Percentiles rank a stretch among this genome's conserved stretches.
Conservation (phyloP, 2,329 filamentous ascomycete species). For the Phialophora verrucosa region DNA sequence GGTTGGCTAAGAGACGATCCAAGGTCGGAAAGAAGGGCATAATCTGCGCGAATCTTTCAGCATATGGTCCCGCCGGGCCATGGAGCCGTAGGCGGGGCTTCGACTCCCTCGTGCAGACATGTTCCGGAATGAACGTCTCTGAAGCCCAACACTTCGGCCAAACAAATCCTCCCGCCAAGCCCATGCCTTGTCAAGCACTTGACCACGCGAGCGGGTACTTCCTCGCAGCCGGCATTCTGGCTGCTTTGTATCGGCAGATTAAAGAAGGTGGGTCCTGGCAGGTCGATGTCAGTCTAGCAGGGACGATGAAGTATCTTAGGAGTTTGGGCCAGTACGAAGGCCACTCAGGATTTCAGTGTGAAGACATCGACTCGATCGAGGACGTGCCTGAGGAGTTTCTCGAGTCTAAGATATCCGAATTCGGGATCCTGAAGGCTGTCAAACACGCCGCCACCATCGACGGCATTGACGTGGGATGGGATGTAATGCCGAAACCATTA, state of each 20-base stretch:
- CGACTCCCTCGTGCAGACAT: slow-evolving; percentile 63
- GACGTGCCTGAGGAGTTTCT: slow-evolving; percentile 47
- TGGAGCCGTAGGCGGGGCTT: slow-evolving; percentile 58
- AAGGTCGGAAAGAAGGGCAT: slow-evolving; percentile 45
- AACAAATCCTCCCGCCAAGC: slow-evolving; percentile 46
- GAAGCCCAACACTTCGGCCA: slow-evolving; percentile 55
- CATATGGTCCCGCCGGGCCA: slow-evolving; percentile 58
- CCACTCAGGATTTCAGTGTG: slow-evolving; percentile 51
- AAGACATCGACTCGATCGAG: slow-evolving; percentile 43
- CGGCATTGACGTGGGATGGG: slow-evolving; percentile 56
- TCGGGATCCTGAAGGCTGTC: slow-evolving; percentile 57
- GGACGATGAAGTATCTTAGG: slow-evolving; percentile 61
- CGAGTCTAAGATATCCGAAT: slow-evolving; percentile 53
- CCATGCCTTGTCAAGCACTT: slow-evolving; percentile 61
- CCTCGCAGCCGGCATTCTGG: slow-evolving; percentile 59
- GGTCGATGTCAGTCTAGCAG: slow-evolving; percentile 63
- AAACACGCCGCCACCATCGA: slow-evolving; percentile 57
- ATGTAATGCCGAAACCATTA: slow-evolving; percentile 58
- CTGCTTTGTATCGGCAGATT: slow-evolving; percentile 58
- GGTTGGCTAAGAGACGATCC: slow-evolving; percentile 47
- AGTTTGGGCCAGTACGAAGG: slow-evolving; percentile 60
- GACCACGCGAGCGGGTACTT: slow-evolving; percentile 64
- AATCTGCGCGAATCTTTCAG: slow-evolving; percentile 59
- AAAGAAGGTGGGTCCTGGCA: slow-evolving; percentile 57
- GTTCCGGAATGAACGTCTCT: slow-evolving; percentile 61